Evolutionary conservation across 352 stramenopile species (phyloP).

Genomic region (Phytophthora capsici): DNA sequence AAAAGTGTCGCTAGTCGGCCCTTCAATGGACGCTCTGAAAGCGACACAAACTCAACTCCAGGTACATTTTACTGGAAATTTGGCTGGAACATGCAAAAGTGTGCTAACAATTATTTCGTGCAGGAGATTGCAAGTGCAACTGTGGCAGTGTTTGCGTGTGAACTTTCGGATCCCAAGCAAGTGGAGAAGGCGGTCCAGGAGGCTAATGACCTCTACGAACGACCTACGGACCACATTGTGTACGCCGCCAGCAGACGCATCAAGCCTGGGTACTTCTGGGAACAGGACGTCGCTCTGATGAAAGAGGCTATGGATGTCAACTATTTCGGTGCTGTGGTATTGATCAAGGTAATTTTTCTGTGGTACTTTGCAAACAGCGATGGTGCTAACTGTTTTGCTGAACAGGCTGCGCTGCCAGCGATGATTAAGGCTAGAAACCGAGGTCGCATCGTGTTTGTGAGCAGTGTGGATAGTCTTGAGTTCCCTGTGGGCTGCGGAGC

Average conservation of each 20-base stretch:
- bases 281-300: conserved; percentile 56
- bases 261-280: conserved; percentile 53
- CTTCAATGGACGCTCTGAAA: conserved; percentile 43
- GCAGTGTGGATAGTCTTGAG: conserved; percentile 52
- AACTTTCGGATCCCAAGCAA: conserved; percentile 45
- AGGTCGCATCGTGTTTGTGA: conserved; percentile 66
- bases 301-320: conserved; percentile 60
- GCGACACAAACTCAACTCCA: conserved; percentile 43
- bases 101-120: conserved; percentile 3
- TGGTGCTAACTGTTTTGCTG: conserved; percentile 8
- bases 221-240: conserved; percentile 68
- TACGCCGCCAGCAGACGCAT: conserved; percentile 42
- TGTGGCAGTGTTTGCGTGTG: conserved; percentile 50
- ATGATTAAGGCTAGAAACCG: conserved; percentile 61
- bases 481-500: conserved; percentile 88
- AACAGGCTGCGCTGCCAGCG: conserved; percentile 45
- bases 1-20: conserved; percentile 59
- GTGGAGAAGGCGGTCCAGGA: conserved; percentile 50
- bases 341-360: conserved; percentile 47
- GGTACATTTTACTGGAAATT: conserved; percentile 13
- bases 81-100: background rate
- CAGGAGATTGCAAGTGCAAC: conserved; percentile 22
- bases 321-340: conserved; percentile 65
- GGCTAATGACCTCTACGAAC: conserved; percentile 64
- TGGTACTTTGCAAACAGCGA: background rate